Percentiles rank a stretch among this genome's conserved stretches.
These are phyloP conservation scores for Pythium aquatile DNA, from an alignment of 352 stramenopile genomes.

Conservation along the genomic window DNA sequence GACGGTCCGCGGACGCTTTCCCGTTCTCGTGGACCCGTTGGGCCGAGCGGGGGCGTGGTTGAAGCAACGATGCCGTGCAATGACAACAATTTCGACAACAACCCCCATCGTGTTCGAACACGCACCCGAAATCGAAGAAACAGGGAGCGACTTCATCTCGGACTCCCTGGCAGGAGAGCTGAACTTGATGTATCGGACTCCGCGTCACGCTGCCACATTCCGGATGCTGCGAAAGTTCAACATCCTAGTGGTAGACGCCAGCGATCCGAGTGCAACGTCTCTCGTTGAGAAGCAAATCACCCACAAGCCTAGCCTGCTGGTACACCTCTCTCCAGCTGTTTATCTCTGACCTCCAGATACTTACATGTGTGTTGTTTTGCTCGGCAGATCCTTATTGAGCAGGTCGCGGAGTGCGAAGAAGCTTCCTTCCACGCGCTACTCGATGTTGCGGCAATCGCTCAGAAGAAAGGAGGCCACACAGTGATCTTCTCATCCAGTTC, in stretches of 20 bases:
- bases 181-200: not conserved
- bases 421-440: constrained; percentile 33
- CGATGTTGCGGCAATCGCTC: constrained; percentile 38
- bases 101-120: not conserved
- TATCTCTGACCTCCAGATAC: not conserved
- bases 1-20: constrained; percentile 44
- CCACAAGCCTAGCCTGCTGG: constrained; percentile 29
- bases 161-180: not conserved
- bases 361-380: not conserved
- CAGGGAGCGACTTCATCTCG: no score
- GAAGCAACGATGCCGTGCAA: constrained; percentile 21
- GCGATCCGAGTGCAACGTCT: constrained; percentile 36
- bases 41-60: constrained; percentile 36
- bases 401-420: constrained; percentile 46
- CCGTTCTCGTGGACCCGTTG: constrained; percentile 56
- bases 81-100: not conserved
- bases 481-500: constrained; percentile 46
- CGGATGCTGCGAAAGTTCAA: constrained; percentile 7
- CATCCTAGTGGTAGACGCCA: constrained; percentile 41
- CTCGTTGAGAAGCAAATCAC: constrained; percentile 46
- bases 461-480: constrained; percentile 37
- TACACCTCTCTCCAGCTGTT: constrained; percentile 3
- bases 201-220: constrained; percentile 15
- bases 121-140: not conserved
- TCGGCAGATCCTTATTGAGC: constrained; percentile 48